Percentiles rank a stretch among this genome's conserved stretches.
phyloP scores from a whole-genome alignment of 768 basidiomycete species.

The Crassisporium funariophilum region DNA sequence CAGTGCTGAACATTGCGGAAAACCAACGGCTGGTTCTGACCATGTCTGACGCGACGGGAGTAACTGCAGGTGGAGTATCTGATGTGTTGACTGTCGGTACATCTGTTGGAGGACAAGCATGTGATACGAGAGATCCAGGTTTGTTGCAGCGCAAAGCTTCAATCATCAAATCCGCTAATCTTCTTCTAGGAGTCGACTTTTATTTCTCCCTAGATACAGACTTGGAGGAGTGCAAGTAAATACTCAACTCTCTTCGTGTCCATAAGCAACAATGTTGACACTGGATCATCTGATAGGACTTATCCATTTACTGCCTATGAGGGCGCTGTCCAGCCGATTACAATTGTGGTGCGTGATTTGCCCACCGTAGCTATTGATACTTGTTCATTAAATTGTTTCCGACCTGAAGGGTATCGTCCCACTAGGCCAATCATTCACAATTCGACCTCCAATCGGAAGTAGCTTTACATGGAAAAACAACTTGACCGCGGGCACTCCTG shows the following conservation, averaged over 20 bases:
- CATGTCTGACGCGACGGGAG: conserved; percentile 30
- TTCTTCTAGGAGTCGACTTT: conserved; percentile 25
- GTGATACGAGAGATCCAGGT: conserved; percentile 28
- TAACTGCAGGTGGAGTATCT: conserved; percentile 28
- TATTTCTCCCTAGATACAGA: conserved; percentile 26
- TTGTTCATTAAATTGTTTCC: not conserved
- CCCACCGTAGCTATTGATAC: not conserved
- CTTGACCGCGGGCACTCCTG: conserved; percentile 25
- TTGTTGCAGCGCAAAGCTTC: not conserved
- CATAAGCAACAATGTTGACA: too few species aligned
- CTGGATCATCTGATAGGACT: too few species aligned
- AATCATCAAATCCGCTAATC: not conserved
- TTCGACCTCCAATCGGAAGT: conserved; percentile 20
- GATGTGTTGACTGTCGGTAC: conserved; percentile 22
- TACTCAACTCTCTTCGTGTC: not conserved
- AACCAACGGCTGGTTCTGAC: conserved; percentile 19
- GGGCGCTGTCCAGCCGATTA: conserved; percentile 25
- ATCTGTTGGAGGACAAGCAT: conserved; percentile 14
- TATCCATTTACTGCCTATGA: conserved; percentile 27
- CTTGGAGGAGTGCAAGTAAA: conserved; percentile 31
- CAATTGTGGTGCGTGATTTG: conserved; percentile 22
- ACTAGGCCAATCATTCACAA: conserved; percentile 22
- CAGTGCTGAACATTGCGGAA: conserved; percentile 13
- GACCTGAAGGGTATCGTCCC: conserved; percentile 25
- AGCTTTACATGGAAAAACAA: conserved; percentile 27